These are phyloP conservation scores for Agaricus subrufescens DNA, from an alignment of 768 basidiomycete species.

Conservation along the genomic window DNA sequence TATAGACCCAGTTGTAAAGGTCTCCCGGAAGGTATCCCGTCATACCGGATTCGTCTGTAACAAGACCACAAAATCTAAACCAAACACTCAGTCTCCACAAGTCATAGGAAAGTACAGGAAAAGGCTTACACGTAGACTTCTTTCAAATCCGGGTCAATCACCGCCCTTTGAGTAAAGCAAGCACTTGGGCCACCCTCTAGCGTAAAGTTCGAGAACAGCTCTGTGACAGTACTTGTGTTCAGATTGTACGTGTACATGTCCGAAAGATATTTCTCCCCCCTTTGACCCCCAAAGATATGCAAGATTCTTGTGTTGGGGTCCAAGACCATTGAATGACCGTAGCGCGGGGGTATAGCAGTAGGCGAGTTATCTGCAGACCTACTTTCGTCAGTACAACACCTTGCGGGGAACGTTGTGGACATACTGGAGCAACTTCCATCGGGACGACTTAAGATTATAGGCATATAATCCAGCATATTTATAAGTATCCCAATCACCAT, in stretches of 20 bases:
- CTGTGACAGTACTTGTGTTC: conserved; percentile 47
- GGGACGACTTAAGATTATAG: conserved; percentile 59
- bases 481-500: conserved; percentile 52
- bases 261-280: conserved; percentile 58
- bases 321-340: conserved; percentile 79
- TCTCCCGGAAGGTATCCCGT: conserved; percentile 33
- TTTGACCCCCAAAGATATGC: conserved; percentile 73
- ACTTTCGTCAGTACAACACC: conserved; percentile 10
- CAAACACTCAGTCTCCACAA: not conserved
- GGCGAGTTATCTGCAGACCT: conserved; percentile 25
- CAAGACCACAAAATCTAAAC: conserved; percentile 59
- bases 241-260: conserved; percentile 79
- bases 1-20: conserved; percentile 65
- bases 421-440: conserved; percentile 69
- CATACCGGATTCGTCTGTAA: conserved; percentile 35
- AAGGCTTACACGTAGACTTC: conserved; percentile 69
- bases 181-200: conserved; percentile 61
- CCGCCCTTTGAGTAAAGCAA: conserved; percentile 71
- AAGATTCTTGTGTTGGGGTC: conserved; percentile 54
- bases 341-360: conserved; percentile 52
- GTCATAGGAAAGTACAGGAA: not conserved
- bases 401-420: conserved; percentile 16
- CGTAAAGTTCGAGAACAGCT: conserved; percentile 62
- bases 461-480: conserved; percentile 73
- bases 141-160: conserved; percentile 53